Evolutionary conservation across 805 yeast species (phyloP).

Genomic region (Kodamaea neixiangensis): DNA sequence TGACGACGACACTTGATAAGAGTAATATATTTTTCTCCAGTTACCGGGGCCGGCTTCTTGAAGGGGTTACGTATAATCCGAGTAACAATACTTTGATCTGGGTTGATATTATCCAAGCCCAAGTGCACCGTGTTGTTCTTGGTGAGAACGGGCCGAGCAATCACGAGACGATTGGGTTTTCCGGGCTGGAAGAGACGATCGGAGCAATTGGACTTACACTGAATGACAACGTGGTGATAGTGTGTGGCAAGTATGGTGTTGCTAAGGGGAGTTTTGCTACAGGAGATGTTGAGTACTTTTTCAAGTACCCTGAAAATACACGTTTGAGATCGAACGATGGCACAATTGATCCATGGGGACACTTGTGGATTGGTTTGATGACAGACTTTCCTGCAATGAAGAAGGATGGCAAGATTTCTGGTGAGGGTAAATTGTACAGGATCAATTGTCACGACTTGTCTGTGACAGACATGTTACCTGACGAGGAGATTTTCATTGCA

Average conservation of each 20-base stretch:
- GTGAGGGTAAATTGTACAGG: conserved; percentile 53
- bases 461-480: conserved; percentile 30
- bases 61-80: conserved; percentile 66
- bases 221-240: conserved; percentile 49
- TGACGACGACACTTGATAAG: conserved; percentile 4
- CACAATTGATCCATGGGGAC: conserved; percentile 71
- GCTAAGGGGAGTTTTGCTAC: conserved; percentile 51
- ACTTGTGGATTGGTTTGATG: conserved; percentile 84
- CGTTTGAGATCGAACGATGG: conserved; percentile 74
- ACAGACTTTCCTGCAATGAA: conserved; percentile 43
- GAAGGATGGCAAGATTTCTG: conserved; percentile 29
- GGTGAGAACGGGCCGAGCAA: conserved; percentile 20
- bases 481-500: conserved; percentile 49
- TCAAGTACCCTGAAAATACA: conserved; percentile 34
- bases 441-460: conserved; percentile 33
- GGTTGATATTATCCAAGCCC: conserved; percentile 48
- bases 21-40: conserved; percentile 16
- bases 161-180: conserved; percentile 43
- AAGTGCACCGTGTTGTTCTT: conserved; percentile 36
- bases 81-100: conserved; percentile 54
- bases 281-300: conserved; percentile 39
- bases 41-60: conserved; percentile 54
- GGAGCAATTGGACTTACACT: conserved; percentile 75
- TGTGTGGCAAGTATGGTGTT: conserved; percentile 68
- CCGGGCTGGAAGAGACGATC: conserved; percentile 44